Base-by-base conservation (phyloP, 352 stramenopile species). In the Phytophthora aleatoria region DNA sequence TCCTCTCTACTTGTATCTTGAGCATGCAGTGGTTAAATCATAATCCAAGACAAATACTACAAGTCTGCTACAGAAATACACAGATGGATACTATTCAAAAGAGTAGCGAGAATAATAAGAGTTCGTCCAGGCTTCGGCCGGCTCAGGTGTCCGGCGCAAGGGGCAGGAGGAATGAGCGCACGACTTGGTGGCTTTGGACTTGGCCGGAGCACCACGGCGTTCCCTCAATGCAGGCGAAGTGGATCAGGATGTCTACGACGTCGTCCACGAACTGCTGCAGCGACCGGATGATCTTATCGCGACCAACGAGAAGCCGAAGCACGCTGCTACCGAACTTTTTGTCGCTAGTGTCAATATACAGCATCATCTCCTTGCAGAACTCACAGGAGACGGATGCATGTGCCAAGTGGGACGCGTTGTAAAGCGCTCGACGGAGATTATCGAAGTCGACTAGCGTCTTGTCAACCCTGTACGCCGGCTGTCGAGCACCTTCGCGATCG, bases 321-420 rank as follows among this genome's bases (percentile, higher is more conserved):
- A 69, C 33, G 10, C 43, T 65, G 54, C 49, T 61, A 9, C 41
- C 24, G 30, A 69, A 67, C 3, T 28, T 8, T 47, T 60, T 73
- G 33, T 69, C 53, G 2, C 50, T 35, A 15, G 15, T 62, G 39
- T 64, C 55, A n/a, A 67, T 42, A 35, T 73, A 75, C 10, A 57
- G 33, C n/a, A 78, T 64, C 33, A 78, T 55, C 67, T 75, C 61
- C 24, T 71, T 67, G 67, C 71, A 78, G 36, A 73, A 75, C n/a
- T 67, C 53, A 26, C 71, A 78, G 35, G 51, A 64, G 28, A 55
- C 49, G 47, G 48, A 69, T 20, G 57, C 68, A 50, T 78, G 71
- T 8, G 66, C 71, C 28, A 67, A 64, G 33, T 69, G 61, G 4
- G 67, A 57, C 27, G 51, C 51, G 49, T 35, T 62, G 41, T 65